phyloP scores from a whole-genome alignment of 2,329 filamentous ascomycete genomes.

The Intubia oerlemansii region DNA sequence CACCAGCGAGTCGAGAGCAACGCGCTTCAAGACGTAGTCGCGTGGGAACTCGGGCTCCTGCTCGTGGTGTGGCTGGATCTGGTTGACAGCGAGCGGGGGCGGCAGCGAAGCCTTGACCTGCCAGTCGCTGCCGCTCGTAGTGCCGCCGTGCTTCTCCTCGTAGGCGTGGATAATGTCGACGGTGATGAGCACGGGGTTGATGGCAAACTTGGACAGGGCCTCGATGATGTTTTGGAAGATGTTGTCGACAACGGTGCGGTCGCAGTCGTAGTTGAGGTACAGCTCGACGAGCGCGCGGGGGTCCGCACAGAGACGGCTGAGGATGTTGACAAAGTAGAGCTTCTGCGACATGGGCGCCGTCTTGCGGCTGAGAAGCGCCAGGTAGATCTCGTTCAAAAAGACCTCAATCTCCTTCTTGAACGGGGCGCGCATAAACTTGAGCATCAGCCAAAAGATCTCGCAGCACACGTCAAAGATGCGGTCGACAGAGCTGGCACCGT shows the following conservation, averaged over 20 bases:
- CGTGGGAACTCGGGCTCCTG: constrained; percentile 53
- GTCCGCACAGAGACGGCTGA: constrained; percentile 68
- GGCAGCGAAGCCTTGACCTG: constrained; percentile 69
- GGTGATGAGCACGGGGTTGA: constrained; percentile 53
- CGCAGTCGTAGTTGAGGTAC: constrained; percentile 97
- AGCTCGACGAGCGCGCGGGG: constrained; percentile 79
- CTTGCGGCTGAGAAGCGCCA: constrained; percentile 73
- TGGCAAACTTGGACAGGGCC: constrained; percentile 74
- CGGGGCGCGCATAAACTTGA: constrained; percentile 78
- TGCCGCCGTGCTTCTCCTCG: constrained; percentile 50
- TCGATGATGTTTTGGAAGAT: constrained; percentile 93
- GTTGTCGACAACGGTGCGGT: constrained; percentile 83
- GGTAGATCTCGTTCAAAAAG: constrained; percentile 91
- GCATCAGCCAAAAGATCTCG: constrained; percentile 95
- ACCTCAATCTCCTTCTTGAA: constrained; percentile 99
- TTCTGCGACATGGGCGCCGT: constrained; percentile 81
- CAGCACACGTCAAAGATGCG: constrained; percentile 87
- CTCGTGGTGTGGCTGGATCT: constrained; percentile 39
- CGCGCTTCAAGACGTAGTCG: constrained; percentile 80
- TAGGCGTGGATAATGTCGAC: constrained; percentile 67
- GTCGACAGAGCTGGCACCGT: constrained; percentile 82
- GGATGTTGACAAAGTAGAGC: constrained; percentile 68
- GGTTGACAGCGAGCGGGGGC: constrained; percentile 63
- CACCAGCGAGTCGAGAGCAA: constrained; percentile 72
- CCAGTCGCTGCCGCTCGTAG: constrained; percentile 50